Evolutionary conservation across 1,139 yeast genomes (phyloP).

Genomic region (Geotrichum restrictum): DNA sequence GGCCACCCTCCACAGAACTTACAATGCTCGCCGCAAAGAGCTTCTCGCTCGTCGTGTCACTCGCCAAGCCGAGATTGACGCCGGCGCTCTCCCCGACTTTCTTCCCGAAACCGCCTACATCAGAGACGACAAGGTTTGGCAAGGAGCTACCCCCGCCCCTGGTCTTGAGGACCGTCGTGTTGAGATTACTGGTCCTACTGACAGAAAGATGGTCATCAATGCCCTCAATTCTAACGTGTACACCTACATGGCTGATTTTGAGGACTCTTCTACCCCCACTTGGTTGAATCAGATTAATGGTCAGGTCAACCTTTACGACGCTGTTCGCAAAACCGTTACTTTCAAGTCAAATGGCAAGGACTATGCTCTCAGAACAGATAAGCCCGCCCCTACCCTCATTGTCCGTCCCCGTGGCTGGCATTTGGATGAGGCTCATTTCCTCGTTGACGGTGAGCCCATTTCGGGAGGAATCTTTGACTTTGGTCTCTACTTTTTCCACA

Average conservation of each 20-base stretch:
- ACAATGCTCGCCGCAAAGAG: conserved; percentile 55
- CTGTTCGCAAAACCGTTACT: conserved; percentile 63
- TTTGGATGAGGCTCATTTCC: conserved; percentile 65
- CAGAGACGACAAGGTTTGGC: conserved; percentile 73
- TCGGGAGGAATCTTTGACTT: conserved; percentile 74
- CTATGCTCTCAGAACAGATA: conserved; percentile 49
- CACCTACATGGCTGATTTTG: conserved; percentile 93
- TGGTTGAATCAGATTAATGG: conserved; percentile 87
- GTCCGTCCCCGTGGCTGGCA: conserved; percentile 90
- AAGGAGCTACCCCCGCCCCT: conserved; percentile 71
- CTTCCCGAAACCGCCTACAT: conserved; percentile 66
- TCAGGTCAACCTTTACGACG: conserved; percentile 89
- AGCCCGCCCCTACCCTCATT: conserved; percentile 65
- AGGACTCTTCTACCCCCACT: conserved; percentile 93
- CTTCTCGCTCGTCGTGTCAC: conserved; percentile 56
- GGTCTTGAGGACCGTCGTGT: conserved; percentile 73
- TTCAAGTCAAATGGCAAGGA: conserved; percentile 55
- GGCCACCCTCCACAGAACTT: conserved; percentile 67
- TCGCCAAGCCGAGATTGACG: conserved; percentile 59
- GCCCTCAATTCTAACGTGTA: conserved; percentile 86
- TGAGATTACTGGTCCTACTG: conserved; percentile 52
- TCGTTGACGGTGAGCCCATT: conserved; percentile 71
- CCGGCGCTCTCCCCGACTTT: conserved; percentile 65
- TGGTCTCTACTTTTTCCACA: conserved; percentile 71
- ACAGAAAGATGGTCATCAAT: conserved; percentile 89